phyloP scores from a whole-genome alignment of 176 grass and related monocot species.

The Elaeis guineensis region DNA sequence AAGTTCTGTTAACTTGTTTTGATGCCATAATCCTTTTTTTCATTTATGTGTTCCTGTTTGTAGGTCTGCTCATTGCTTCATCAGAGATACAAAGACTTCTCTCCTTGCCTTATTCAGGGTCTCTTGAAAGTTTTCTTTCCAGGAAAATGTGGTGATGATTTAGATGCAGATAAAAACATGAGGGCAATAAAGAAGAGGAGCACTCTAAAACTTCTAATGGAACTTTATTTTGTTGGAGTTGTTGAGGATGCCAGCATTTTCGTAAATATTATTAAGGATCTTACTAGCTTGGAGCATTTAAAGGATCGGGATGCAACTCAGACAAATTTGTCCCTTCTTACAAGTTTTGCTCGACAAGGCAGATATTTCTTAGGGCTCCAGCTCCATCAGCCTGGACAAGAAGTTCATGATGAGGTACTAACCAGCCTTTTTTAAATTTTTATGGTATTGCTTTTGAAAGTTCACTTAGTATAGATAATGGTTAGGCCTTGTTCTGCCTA shows the following conservation, averaged over 20 bases:
- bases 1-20: constrained; percentile 3
- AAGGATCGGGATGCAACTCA: constrained; percentile 94
- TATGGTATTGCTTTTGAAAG: too few relatives aligned
- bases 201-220: constrained; percentile 90
- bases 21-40: constrained; percentile 11
- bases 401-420: constrained; percentile 76
- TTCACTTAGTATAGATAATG: too few relatives aligned
- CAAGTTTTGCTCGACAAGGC: constrained; percentile 82
- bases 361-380: constrained; percentile 60
- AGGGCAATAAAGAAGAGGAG: constrained; percentile 96
- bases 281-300: constrained; percentile 74
- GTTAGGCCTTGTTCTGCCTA: too few relatives aligned
- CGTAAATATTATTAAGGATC: constrained; percentile 90
- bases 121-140: constrained; percentile 85
- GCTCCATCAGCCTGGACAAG: constrained; percentile 38
- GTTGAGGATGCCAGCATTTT: constrained; percentile 83
- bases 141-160: constrained; percentile 85
- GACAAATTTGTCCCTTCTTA: constrained; percentile 94
- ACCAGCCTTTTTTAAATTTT: too few relatives aligned
- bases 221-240: constrained; percentile 96
- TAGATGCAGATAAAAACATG: constrained; percentile 69
- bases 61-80: constrained; percentile 96
- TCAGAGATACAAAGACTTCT: constrained; percentile 99
- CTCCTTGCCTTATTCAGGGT: constrained; percentile 87
- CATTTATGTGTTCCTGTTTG: constrained; percentile 12